Evolutionary conservation across 257 asterid species (phyloP).

Genomic region (Nicotiana tomentosiformis): DNA sequence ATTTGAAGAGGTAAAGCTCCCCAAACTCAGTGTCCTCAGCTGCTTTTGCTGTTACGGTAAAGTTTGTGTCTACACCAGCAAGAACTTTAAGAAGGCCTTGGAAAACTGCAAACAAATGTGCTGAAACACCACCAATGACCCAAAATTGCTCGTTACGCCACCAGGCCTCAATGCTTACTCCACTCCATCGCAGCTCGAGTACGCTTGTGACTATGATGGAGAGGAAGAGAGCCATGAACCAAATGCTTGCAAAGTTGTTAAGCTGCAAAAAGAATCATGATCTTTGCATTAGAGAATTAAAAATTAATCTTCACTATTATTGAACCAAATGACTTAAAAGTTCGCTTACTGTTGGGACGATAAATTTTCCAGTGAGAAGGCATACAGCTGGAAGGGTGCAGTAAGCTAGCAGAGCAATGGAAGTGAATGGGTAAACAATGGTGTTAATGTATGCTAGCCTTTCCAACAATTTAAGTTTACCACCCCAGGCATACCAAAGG

Average conservation of each 20-base stretch:
- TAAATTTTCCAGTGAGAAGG: constrained; percentile 82
- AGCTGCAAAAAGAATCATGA: constrained; percentile 38
- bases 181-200: constrained; percentile 84
- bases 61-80: constrained; percentile 75
- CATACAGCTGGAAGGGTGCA: constrained; percentile 84
- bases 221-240: constrained; percentile 79
- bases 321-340: neutral
- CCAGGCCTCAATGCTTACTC: constrained; percentile 87
- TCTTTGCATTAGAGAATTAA: neutral
- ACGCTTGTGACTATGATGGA: constrained; percentile 68
- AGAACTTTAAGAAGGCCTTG: constrained; percentile 91
- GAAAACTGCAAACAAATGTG: constrained; percentile 77
- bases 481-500: constrained; percentile 78
- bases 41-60: constrained; percentile 70
- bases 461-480: constrained; percentile 68
- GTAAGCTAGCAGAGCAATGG: constrained; percentile 73
- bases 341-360: constrained; percentile 70
- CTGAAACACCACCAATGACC: constrained; percentile 85
- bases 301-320: neutral
- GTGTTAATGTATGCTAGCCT: constrained; percentile 79
- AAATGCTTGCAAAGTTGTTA: constrained; percentile 65
- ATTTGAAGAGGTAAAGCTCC: constrained; percentile 84
- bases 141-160: constrained; percentile 89
- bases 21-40: constrained; percentile 71
- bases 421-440: constrained; percentile 77